Evolutionary conservation across 2,329 filamentous ascomycete genomes (phyloP), one percentile per base, ranked within the genome.

Genomic region (Coniochaeta sp.): DNA sequence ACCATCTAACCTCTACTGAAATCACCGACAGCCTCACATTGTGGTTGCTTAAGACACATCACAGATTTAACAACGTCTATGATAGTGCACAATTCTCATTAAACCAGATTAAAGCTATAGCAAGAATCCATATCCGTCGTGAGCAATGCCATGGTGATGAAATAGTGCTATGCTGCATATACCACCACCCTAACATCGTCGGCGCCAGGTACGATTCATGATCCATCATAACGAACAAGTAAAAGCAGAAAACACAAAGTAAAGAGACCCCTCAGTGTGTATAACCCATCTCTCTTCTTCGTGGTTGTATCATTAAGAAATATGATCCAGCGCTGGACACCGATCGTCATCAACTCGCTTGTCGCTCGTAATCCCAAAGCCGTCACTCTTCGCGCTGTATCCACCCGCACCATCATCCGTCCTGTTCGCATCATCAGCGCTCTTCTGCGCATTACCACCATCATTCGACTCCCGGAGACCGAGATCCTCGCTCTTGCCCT

Each of bases 121-220:
- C 12, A 31, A 52, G 16, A 12, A 31, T 6, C 22, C 19, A 52
- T 31, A 52, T n/a, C 47, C 14, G 12, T n/a, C 12, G 24, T 52
- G 24, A 52, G 31, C 22, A 28, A 52, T 52, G 47, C 26, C 47
- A 31, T 31, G 24, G 47, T n/a, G 26, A 52, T 52, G 47, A 52
- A 52, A 28, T 6, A 11, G 40, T 44, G 40, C 14, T 11, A 11
- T 44, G 40, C 40, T 22, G 28, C 8, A 5, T 28, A 28, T 8
- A 26, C 24, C 47, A 52, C 8, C 1, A 24, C 26, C 24, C 47
- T 17, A 16, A 52, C 24, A 52, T 52, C 12, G 17, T 31, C 47
- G 47, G 26, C 47, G 47, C 22, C 31, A 67, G 62, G 36, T 70
- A 62, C 60, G 24, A 12, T 6, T 52, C 47, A 52, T 17, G 47